Conservation (phyloP, 106 monocot species). For the Platanthera zijinensis region DNA sequence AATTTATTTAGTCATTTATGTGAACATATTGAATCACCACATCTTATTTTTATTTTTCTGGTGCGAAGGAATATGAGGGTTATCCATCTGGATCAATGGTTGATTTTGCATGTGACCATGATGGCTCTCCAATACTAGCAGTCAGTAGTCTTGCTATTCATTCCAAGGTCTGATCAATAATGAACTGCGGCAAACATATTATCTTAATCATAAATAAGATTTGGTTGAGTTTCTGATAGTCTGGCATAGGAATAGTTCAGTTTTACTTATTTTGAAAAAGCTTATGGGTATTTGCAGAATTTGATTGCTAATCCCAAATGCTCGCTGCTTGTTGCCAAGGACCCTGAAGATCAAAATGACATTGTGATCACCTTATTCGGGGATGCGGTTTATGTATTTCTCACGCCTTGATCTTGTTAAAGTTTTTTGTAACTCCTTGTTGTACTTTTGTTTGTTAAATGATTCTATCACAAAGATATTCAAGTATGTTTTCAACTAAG, state of each 20-base stretch:
- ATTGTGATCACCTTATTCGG: conserved; percentile 77
- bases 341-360: conserved; percentile 88
- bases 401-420: not conserved
- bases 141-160: conserved; percentile 85
- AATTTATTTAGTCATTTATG: not conserved
- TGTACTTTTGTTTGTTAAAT: not conserved
- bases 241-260: not conserved
- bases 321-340: conserved; percentile 86
- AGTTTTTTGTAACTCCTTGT: not conserved
- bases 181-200: not conserved
- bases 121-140: conserved; percentile 78
- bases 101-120: conserved; percentile 78
- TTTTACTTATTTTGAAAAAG: not conserved
- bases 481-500: not conserved
- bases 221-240: not conserved
- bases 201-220: not conserved
- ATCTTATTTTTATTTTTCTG: conserved; percentile 1
- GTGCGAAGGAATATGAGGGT: conserved; percentile 53
- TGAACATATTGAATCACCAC: not conserved
- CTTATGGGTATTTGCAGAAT: conserved; percentile 43
- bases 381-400: conserved; percentile 60
- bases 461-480: not conserved
- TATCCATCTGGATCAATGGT: conserved; percentile 95
- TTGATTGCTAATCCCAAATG: conserved; percentile 71
- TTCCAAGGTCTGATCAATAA: conserved; percentile 52